Evolutionary conservation across 371 early-diverging fungal genomes (phyloP), one percentile per base, ranked within the genome.

Genomic region (Circinella umbellata): DNA sequence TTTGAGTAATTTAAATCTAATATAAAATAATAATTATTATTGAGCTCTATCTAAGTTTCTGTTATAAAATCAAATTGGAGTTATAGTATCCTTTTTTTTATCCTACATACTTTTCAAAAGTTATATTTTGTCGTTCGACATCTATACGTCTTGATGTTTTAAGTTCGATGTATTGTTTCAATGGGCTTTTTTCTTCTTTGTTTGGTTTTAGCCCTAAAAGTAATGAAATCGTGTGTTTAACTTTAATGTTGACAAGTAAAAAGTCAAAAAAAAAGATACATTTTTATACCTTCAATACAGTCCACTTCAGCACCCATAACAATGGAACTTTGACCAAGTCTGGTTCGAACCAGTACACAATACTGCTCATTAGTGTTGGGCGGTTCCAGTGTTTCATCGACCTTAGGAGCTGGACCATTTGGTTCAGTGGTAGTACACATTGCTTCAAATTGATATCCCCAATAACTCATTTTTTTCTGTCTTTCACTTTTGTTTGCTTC

Each of bases 301-400:
- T 97, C 97, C 8, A 97, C 94, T 69, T 98, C 98, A 3, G 94
- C 98, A 1, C 96, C 98, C 82, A 96, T 89, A 11, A 97, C 79
- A 6, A 97, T 67, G 4, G 86, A 79, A 62, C 87, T 83, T 1
- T 69, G 69, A 0, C 95, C 95, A 2, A 97, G 76, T 67, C 81
- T 88, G 0, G 96, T 94, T 66, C 86, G 86, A 18, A 93, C 91
- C n/a, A 96, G 91, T 4, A 92, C 88, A 75, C 96, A 95, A 73
- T 92, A 96, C 76, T 98, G 96, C 0, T 87, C 70, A 71, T 96
- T 93, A 35, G 93, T 95, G 68, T 97, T 89, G 7, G 93, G 94
- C 13, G 82, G 76, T 35, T 78, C 83, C 13, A 54, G 68, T 0
- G 80, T 60, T 13, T 91, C 72, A 4, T 75, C 66, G 11, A 86